Conservation (phyloP, 1,284 basidiomycete genomes). For the Fistulina hepatica region DNA sequence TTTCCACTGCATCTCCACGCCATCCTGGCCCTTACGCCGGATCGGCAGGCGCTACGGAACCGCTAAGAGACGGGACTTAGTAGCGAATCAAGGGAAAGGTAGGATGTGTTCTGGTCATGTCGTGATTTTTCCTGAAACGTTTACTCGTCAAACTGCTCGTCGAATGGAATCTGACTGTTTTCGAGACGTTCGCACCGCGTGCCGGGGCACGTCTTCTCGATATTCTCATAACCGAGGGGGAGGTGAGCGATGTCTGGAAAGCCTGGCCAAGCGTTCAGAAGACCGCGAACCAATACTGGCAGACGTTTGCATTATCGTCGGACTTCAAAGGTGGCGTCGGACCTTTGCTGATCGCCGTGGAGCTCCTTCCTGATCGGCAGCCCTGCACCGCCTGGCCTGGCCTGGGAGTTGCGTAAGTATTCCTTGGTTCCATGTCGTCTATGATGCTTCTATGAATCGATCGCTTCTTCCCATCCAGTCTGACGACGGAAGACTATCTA, state of each 20-base stretch:
- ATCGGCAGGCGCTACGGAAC: slow-evolving; percentile 35
- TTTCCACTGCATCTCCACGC: slow-evolving; percentile 38
- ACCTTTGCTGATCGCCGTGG: too few species aligned
- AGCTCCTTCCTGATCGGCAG: too few species aligned
- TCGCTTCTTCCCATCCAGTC: too few species aligned
- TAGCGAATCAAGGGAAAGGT: slow-evolving; percentile 31
- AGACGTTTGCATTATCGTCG: too few species aligned
- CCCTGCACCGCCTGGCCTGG: too few species aligned
- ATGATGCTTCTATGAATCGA: too few species aligned
- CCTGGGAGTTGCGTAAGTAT: too few species aligned
- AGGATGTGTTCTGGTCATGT: slow-evolving; percentile 12
- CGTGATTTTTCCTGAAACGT: background rate
- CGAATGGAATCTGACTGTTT: slow-evolving; percentile 32
- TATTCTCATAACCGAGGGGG: slow-evolving; percentile 15
- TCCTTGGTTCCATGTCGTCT: too few species aligned
- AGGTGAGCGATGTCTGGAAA: slow-evolving; percentile 20
- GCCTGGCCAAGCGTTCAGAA: slow-evolving; percentile 28
- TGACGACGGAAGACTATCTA: too few species aligned
- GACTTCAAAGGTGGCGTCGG: too few species aligned
- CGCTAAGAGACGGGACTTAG: slow-evolving; percentile 29
- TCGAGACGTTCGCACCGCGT: slow-evolving; percentile 26
- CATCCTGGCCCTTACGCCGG: slow-evolving; percentile 35
- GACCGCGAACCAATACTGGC: slow-evolving; percentile 27
- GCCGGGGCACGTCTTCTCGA: slow-evolving; percentile 22
- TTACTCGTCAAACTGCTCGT: slow-evolving; percentile 18